Base-by-base conservation (phyloP, 345 rosid genomes). In the Balakata baccata region DNA sequence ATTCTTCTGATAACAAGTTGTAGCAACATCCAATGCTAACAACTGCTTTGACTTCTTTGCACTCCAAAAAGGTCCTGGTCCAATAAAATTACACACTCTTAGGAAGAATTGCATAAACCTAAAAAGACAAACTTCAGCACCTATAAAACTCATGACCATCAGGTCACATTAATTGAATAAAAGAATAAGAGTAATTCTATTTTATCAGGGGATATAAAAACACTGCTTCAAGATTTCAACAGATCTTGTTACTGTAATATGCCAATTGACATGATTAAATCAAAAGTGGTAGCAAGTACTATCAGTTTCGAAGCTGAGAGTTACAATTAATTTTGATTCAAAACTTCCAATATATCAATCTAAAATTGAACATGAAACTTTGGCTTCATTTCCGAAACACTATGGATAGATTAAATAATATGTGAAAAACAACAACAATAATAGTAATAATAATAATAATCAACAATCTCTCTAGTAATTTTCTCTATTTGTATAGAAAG, bases 11-110 rank as follows among this genome's bases (percentile, higher is more conserved):
- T 78, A 94, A 76, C 75, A 94, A 86, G 84, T 94, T 92, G 87
- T 92, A 94, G 85, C 98, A 92, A 83, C 97, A 94, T 71, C 97
- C 98, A 79, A 94, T 84, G 83, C 98, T 92, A 77, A 94, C 84
- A 78, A 92, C 81, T 64, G 97, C 97, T 84, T 87, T 90, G 47
- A 90, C 84, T 69, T 88, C 87, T 70, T 83, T 75, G 56, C 93
- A 86, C 73, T 92, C 96, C 64, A 81, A 23, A 74, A 94, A 86
- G 69, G 90, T 85, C 93, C 96, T 94, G 85, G 74, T 10, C 61
- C 73, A 71, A 57, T 72, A 64, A 59, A 66, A 59, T 80, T 53
- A 80, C 66, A 23, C 78, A 68, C 23, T 7, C 69, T 29, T 66
- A 8, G 69, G 17, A 43, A 53, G 20, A 25, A n/a, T 11, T 38